Evolutionary conservation across 768 basidiomycete genomes (phyloP).

Genomic region (Boletus bicolor): DNA sequence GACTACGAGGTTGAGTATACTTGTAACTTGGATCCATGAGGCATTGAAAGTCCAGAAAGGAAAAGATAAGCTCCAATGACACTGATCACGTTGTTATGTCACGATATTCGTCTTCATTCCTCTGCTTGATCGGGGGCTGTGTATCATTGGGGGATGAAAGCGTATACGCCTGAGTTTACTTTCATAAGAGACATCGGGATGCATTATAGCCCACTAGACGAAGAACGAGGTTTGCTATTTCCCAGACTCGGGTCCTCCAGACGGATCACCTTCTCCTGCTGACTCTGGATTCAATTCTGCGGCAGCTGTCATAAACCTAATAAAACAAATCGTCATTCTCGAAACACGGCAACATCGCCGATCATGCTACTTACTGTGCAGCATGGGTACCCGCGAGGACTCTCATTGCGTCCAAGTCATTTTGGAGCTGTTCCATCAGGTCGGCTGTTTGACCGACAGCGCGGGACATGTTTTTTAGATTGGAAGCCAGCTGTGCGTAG

Average conservation of each 20-base stretch:
- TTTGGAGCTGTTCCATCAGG: slow-evolving; percentile 71
- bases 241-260: slow-evolving; percentile 4
- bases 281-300: slow-evolving; percentile 38
- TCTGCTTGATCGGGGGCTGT: neutral
- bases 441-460: slow-evolving; percentile 72
- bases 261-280: slow-evolving; percentile 14
- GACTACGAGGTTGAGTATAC: neutral
- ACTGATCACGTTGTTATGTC: neutral
- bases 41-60: neutral
- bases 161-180: neutral
- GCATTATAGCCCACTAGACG: neutral
- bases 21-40: neutral
- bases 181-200: neutral
- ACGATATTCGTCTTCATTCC: neutral
- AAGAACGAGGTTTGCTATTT: slow-evolving; percentile 1
- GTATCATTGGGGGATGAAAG: neutral
- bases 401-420: slow-evolving; percentile 75
- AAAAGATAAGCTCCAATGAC: neutral
- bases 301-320: slow-evolving; percentile 52
- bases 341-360: neutral
- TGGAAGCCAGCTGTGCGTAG: slow-evolving; percentile 71
- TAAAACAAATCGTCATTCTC: neutral
- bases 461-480: slow-evolving; percentile 62
- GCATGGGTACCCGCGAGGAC: slow-evolving; percentile 76
- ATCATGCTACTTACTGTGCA: slow-evolving; percentile 58